Base-by-base conservation (phyloP, 2,329 filamentous ascomycete species). In the Colletotrichum sidae region DNA sequence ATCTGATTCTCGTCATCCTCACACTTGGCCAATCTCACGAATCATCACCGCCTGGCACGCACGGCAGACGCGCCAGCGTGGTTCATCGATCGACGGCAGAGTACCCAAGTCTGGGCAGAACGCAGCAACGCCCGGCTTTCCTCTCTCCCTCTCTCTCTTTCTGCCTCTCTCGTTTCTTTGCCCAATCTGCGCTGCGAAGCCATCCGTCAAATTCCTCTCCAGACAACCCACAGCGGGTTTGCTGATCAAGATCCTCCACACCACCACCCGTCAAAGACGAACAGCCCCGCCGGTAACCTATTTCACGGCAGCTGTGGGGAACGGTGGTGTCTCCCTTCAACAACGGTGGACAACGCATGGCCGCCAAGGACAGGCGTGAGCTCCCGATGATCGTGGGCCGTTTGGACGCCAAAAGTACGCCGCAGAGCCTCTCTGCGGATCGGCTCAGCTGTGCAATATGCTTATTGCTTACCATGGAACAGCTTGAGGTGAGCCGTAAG, bases 181-280 rank as follows among this genome's bases (percentile, higher is more conserved):
- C n/a, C 33, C 25, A 25, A 25, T 25, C 25, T 25, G 25, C 25
- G 25, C 25, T 25, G 25, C 25, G 25, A 25, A 25, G 25, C 25
- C 25, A 25, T 25, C 25, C 2, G 35, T 13, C 25, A 44, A 9
- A 15, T 10, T 25, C n/a, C 15, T 66, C 52, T 53, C 58, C 58
- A 53, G 42, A 49, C 41, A 57, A 35, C 46, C 37, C 47, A 53
- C 52, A 57, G 11, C 33, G 37, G 41, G 58, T 44, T 52, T 15
- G 52, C 52, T 63, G 41, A 62, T 63, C 52, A 47, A 25, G 52
- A 49, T 62, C 52, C 58, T 57, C 34, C 58, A 61, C 47, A 15
- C 47, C 42, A 34, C 47, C 63, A 55, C 51, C 50, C 25, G 25
- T 25, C 25, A 25, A 51, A 10, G n/a, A 34, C 10, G 39, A 13